Evolutionary conservation across 2,329 filamentous ascomycete genomes (phyloP), one percentile per base, ranked within the genome.

Genomic region (Emericellopsis cladophorae): DNA sequence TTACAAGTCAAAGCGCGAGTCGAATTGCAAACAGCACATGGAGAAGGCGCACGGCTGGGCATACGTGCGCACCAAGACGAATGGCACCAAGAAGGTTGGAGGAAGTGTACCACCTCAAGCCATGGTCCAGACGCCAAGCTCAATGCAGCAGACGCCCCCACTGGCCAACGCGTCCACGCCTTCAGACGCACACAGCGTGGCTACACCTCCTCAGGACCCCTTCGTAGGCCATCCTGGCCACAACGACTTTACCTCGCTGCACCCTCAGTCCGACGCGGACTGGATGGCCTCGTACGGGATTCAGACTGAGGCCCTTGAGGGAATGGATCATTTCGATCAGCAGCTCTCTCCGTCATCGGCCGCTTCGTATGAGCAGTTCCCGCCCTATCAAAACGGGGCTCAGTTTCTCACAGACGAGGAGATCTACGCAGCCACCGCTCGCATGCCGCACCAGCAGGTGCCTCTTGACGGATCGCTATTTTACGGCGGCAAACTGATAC

Each of bases 21-120:
- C 84, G 47, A 96, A 96, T 62, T 93, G 87, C 74, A 95, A 95
- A 60, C 90, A 95, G 62, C 89, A 96, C 64, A 95, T 95, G 89
- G 90, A 96, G 67, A 95, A 95, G 63, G 83, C 86, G 1, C 89
- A 96, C 54, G 81, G 81, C 44, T 95, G 86, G 83, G 71, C 72
- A n/a, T 95, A 95, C 51, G 74, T 89, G 42, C 84, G 90, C 48
- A 90, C 87, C 44, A 95, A 95, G 74, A 89, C 83, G 60, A 95
- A 93, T 55, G 84, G 84, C 57, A 85, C 83, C 64, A 77, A 72
- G 57, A 49, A 52, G 31, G 50, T 55, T 42, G 61, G 57, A 34
- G 12, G 24, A 7, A 6, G 22, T 18, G 15, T 14, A 16, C 31
- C 7, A 21, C 26, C n/a, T 24, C 38, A 15, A 15, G n/a, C n/a